Percentiles rank a stretch among this genome's conserved stretches.
Conservation (phyloP, 2,329 filamentous ascomycete species). For the Ascochyta koolunga region DNA sequence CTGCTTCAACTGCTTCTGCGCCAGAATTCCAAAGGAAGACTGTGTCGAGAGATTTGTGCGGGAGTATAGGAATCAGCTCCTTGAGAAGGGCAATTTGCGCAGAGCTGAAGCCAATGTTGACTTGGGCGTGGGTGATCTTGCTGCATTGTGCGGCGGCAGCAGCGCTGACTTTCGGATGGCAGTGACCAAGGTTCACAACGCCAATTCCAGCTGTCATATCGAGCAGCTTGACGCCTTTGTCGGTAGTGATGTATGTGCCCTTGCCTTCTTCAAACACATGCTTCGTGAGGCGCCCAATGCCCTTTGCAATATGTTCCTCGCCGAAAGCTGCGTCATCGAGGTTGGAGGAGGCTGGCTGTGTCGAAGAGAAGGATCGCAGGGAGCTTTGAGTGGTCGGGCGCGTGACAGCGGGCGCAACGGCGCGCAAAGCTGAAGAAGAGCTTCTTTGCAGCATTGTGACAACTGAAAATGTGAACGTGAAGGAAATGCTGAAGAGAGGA, state of each 20-base stretch:
- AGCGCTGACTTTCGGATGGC: constrained; percentile 39
- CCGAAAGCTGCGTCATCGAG: constrained; percentile 35
- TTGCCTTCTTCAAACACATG: constrained; percentile 41
- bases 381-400: constrained; percentile 6
- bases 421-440: constrained; percentile 21
- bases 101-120: constrained; percentile 41
- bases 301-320: constrained; percentile 39
- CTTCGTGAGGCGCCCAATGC: constrained; percentile 39
- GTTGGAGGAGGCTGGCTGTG: constrained; percentile 17
- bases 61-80: constrained; percentile 37
- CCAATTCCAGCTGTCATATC: constrained; percentile 39
- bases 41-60: constrained; percentile 34
- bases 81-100: constrained; percentile 36
- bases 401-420: constrained; percentile 17
- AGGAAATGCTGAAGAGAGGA: background rate
- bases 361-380: constrained; percentile 27
- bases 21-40: constrained; percentile 42
- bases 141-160: constrained; percentile 38
- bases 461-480: background rate
- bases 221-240: constrained; percentile 40
- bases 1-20: constrained; percentile 38
- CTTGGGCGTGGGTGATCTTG: constrained; percentile 39
- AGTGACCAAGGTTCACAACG: constrained; percentile 39
- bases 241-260: constrained; percentile 38
- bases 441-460: constrained; percentile 17